Conservation (phyloP, 345 rosid species). For the Toxicodendron radicans region DNA sequence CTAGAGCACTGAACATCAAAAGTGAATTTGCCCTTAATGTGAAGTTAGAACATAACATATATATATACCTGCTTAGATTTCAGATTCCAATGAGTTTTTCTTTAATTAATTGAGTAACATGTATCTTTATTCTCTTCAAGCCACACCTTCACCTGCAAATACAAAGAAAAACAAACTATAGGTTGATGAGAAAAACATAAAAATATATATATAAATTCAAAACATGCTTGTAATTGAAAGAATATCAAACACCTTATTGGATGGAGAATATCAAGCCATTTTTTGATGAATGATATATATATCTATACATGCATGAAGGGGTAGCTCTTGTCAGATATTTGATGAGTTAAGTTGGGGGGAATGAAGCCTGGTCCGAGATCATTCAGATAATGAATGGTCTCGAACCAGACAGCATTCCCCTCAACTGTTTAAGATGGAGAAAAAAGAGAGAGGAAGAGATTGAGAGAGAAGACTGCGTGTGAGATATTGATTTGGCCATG, state of each 20-base stretch:
- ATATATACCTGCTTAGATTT: conserved; percentile 4
- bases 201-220: background rate
- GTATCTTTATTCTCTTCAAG: background rate
- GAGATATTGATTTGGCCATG: conserved; percentile 43
- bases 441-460: background rate
- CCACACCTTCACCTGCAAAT: background rate
- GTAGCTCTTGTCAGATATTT: background rate
- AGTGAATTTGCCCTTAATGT: background rate
- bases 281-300: background rate
- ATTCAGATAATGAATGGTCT: conserved; percentile 44
- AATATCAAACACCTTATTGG: too few species aligned
- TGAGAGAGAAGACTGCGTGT: conserved; percentile 16
- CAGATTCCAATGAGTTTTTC: background rate
- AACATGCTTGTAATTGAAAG: background rate
- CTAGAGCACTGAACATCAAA: background rate
- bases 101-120: too few species aligned
- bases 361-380: conserved; percentile 75
- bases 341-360: conserved; percentile 39
- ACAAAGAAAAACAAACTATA: background rate
- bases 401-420: conserved; percentile 74
- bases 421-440: conserved; percentile 29
- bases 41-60: background rate
- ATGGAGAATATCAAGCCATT: background rate
- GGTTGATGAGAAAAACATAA: background rate
- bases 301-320: too few species aligned